A percentile compares a stretch with the other conserved stretches of the same genome.
Evolutionary conservation across 257 asterid species (phyloP).

Genomic region (Datura wrightii): DNA sequence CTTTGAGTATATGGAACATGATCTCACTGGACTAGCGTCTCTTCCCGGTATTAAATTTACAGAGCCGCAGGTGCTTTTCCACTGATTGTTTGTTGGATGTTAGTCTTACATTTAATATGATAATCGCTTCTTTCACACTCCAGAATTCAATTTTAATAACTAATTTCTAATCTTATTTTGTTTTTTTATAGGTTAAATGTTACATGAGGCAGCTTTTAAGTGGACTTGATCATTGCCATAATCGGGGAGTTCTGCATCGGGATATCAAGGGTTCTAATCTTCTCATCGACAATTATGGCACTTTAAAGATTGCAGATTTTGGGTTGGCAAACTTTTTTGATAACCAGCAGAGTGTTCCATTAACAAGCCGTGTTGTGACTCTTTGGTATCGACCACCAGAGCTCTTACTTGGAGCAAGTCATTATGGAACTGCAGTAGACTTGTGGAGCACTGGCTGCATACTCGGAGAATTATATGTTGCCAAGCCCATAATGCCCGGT

Average conservation of each 20-base stretch:
- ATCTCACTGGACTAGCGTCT: constrained; percentile 66
- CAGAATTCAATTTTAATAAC: background rate
- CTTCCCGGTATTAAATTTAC: constrained; percentile 58
- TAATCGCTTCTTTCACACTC: background rate
- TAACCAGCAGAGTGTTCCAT: constrained; percentile 40
- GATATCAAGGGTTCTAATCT: constrained; percentile 67
- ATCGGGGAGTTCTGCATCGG: constrained; percentile 58
- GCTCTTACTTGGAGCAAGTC: constrained; percentile 63
- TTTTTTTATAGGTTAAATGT: constrained; percentile 54
- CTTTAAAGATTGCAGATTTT: constrained; percentile 69
- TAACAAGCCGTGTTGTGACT: constrained; percentile 68
- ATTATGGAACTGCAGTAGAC: constrained; percentile 63
- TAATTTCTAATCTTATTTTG: background rate
- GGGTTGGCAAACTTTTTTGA: constrained; percentile 57
- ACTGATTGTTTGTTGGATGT: background rate
- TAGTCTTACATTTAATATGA: constrained; percentile 14
- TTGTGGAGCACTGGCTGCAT: constrained; percentile 75
- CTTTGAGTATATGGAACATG: constrained; percentile 72
- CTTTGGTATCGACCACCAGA: constrained; percentile 80
- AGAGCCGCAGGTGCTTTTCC: constrained; percentile 59
- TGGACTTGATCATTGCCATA: constrained; percentile 71
- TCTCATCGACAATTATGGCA: constrained; percentile 52
- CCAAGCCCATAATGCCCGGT: constrained; percentile 70
- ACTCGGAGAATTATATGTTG: constrained; percentile 64
- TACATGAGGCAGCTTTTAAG: constrained; percentile 55